Base-by-base conservation (phyloP, 805 yeast genomes). In the Yarrowia sp. region DNA sequence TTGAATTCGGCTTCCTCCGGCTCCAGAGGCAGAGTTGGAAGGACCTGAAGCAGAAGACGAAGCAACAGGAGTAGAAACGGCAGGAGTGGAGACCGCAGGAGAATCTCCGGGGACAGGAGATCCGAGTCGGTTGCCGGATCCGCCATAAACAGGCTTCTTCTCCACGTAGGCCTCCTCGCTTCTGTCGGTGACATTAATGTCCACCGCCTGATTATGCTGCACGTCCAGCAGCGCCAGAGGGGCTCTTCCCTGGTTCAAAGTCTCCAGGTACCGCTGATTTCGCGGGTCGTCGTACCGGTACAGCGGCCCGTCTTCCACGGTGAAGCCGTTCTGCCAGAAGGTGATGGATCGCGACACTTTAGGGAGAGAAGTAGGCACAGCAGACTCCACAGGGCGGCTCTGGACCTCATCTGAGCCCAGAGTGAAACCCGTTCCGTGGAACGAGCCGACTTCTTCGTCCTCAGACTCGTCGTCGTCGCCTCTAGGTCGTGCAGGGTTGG, bases 321-420 rank as follows among this genome's bases (percentile, higher is more conserved):
- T 90, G 75, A 94, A 94, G 1, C 99, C 99, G 69, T 94, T 93
- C 67, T 85, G 87, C 99, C 99, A 94, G 72, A 94, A 93, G 0
- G 96, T 90, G 65, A 94, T 87, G 42, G 88, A 88, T 70, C 98
- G 81, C 16, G 81, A 80, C 5, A 87, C 97, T 63, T 83, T 85
- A 38, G 75, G 61, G 9, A 55, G 47, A 14, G 61, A 24, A 22
- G 61, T 29, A 13, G 61, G 61, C 13, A 33, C 42, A 4, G 27
- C 21, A 16, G 62, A 64, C 38, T 67, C 67, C 53, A 62, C 66
- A 58, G 31, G 58, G 39, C 65, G 29, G 8, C 68, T 65, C 19
- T 68, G 70, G 19, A 63, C 67, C 25, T 66, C 68, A 38, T 67
- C 71, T 13, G 68, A 61, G 16, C 78, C 78, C 31, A 75, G 66